These are phyloP conservation scores for Monilinia fructigena DNA, from an alignment of 2,329 filamentous ascomycete species.

Conservation along the genomic window DNA sequence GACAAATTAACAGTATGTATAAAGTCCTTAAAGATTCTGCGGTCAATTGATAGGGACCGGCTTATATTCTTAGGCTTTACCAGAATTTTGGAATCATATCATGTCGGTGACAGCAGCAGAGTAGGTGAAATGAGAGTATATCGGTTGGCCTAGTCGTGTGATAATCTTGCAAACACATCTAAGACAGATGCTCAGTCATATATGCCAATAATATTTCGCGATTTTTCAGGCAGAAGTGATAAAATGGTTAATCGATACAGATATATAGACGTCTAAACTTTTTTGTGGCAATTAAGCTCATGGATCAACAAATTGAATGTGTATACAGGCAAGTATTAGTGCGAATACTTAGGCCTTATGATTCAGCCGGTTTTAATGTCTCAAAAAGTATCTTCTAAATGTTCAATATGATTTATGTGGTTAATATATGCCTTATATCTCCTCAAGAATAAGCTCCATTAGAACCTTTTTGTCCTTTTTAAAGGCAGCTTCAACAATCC, in stretches of 20 bases:
- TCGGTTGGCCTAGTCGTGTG: neutral
- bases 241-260: neutral
- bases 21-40: accelerated
- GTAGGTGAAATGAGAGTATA: neutral
- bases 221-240: neutral
- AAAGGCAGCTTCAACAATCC: neutral
- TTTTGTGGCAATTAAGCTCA: neutral
- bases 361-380: too few species aligned
- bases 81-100: neutral
- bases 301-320: neutral
- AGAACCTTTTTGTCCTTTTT: neutral
- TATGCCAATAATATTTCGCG: neutral
- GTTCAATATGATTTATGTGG: too few species aligned
- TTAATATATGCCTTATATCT: too few species aligned
- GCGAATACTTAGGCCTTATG: too few species aligned
- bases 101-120: neutral
- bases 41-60: too few species aligned
- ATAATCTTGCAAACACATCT: neutral
- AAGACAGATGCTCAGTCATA: too few species aligned
- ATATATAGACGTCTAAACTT: neutral
- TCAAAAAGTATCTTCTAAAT: too few species aligned
- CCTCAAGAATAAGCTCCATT: neutral
- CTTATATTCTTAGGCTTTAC: neutral
- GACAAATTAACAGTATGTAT: neutral
- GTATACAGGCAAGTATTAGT: too few species aligned